Percentiles rank a stretch among this genome's conserved stretches.
These are phyloP conservation scores for Trypanosoma brucei DNA, from an alignment of 208 protist genomes.

Conservation along the genomic window DNA sequence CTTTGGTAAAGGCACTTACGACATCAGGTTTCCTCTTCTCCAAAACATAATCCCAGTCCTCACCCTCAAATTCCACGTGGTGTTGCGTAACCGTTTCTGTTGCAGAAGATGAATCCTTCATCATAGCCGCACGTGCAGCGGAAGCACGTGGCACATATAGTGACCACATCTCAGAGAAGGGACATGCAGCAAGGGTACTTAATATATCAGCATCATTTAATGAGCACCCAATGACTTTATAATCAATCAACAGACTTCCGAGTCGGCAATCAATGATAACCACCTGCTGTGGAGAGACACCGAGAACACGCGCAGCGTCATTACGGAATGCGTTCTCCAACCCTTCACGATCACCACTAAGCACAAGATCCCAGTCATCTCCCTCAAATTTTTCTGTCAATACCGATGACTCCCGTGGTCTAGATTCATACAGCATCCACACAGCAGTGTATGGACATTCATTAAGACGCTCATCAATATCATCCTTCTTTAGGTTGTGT, in stretches of 20 bases:
- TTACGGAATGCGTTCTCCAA: not conserved
- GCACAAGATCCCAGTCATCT: not conserved
- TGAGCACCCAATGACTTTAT: not conserved
- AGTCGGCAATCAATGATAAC: not conserved
- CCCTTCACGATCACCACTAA: not conserved
- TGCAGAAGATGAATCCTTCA: not conserved
- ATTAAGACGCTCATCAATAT: not conserved
- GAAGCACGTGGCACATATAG: not conserved
- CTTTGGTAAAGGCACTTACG: not conserved
- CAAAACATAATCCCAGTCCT: not conserved
- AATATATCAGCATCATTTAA: not conserved
- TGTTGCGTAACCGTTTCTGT: not conserved
- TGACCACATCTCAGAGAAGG: not conserved
- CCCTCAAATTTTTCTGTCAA: not conserved
- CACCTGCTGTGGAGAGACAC: not conserved
- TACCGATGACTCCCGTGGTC: constrained; percentile 18
- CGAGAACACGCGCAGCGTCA: not conserved
- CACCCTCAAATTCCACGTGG: not conserved
- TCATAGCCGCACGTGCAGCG: no score
- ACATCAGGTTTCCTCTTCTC: not conserved
- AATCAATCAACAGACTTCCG: not conserved
- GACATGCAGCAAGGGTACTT: not conserved
- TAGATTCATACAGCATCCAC: constrained; percentile 28
- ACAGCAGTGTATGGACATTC: not conserved
- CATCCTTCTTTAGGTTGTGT: not conserved